Evolutionary conservation across 2,329 filamentous ascomycete species (phyloP).

Genomic region (Volutella citrinella): DNA sequence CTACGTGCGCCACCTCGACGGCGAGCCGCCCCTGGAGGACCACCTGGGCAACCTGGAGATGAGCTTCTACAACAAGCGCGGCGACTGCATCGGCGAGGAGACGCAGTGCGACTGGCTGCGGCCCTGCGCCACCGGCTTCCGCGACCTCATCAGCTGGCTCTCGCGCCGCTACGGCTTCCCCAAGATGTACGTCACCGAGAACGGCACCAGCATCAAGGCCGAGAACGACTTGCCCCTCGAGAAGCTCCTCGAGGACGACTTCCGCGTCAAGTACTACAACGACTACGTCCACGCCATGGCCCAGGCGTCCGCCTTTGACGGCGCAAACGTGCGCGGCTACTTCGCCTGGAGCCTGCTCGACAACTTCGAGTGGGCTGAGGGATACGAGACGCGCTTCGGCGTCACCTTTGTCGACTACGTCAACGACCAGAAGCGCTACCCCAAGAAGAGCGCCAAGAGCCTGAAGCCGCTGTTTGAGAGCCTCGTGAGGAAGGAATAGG

Average conservation of each 20-base stretch:
- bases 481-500: constrained; percentile 61
- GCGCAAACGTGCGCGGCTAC: constrained; percentile 77
- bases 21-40: constrained; percentile 61
- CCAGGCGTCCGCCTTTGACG: constrained; percentile 66
- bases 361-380: constrained; percentile 92
- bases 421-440: constrained; percentile 72
- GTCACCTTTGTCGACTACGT: constrained; percentile 82
- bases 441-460: constrained; percentile 79
- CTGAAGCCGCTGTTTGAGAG: constrained; percentile 69
- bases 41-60: constrained; percentile 73
- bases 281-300: constrained; percentile 76
- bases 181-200: constrained; percentile 85
- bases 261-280: constrained; percentile 76
- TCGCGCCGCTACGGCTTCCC: constrained; percentile 73
- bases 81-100: constrained; percentile 73
- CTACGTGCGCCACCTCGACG: constrained; percentile 73
- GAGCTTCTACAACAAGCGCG: constrained; percentile 66
- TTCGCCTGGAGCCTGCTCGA: constrained; percentile 88
- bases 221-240: constrained; percentile 74
- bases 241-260: constrained; percentile 75
- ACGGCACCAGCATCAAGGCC: constrained; percentile 78
- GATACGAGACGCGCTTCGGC: constrained; percentile 82
- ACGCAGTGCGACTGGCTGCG: constrained; percentile 81
- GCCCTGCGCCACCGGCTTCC: constrained; percentile 73
- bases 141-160: constrained; percentile 73